A percentile compares a stretch with the other conserved stretches of the same genome.
phyloP scores from a whole-genome alignment of 2,329 filamentous ascomycete species.

The Xenoacremonium recifei region DNA sequence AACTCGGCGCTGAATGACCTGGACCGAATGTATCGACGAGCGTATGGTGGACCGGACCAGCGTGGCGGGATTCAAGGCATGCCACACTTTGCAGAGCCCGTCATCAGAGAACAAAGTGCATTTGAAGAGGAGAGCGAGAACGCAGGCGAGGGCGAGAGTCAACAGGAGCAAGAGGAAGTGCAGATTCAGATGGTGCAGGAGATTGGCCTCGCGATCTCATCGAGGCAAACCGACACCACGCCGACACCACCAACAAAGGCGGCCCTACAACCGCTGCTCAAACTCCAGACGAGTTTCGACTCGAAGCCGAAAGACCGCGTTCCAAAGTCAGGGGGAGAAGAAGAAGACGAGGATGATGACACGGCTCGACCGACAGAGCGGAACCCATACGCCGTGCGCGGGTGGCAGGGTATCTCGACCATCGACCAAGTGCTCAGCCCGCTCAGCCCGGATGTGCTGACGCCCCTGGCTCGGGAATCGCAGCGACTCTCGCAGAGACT shows the following conservation, averaged over 20 bases:
- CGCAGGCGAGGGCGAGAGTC: conserved; percentile 13
- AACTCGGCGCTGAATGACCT: conserved; percentile 52
- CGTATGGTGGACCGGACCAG: conserved; percentile 51
- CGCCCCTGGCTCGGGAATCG: background rate
- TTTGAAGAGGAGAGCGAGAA: conserved; percentile 21
- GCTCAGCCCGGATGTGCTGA: conserved; percentile 16
- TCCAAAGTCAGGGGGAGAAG: conserved; percentile 1
- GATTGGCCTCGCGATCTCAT: conserved; percentile 27
- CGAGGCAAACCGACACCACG: conserved; percentile 10
- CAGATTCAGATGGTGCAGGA: no score
- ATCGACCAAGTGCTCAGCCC: conserved; percentile 45
- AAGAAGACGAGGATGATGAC: conserved; percentile 31
- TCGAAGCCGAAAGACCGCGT: conserved; percentile 13
- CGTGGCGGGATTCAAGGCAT: conserved; percentile 46
- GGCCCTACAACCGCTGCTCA: conserved; percentile 34
- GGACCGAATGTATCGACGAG: conserved; percentile 53
- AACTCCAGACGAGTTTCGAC: conserved; percentile 44
- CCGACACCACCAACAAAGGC: conserved; percentile 26
- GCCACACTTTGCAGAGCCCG: conserved; percentile 21
- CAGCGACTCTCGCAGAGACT: conserved; percentile 21
- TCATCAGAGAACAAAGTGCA: conserved; percentile 18
- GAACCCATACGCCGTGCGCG: conserved; percentile 22
- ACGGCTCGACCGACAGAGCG: conserved; percentile 38
- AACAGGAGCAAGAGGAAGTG: conserved; percentile 8
- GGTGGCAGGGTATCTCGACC: conserved; percentile 31